Conservation (phyloP, 177 flowering plant species). For the Tripterygium wilfordii region DNA sequence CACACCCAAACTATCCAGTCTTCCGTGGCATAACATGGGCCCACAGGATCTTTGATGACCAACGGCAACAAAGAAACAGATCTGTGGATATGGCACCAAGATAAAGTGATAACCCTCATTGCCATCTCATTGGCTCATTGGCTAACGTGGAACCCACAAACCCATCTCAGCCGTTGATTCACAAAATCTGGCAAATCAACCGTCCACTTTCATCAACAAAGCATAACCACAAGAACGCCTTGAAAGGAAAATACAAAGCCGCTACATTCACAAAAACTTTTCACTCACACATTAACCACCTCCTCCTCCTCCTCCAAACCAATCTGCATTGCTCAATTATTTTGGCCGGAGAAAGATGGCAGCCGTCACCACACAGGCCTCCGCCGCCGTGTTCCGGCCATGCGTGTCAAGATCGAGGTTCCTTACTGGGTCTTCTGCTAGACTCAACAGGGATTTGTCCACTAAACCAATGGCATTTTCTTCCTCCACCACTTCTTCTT, state of each 20-base stretch:
- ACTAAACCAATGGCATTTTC: slow-evolving; percentile 18
- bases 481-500: slow-evolving; percentile 4
- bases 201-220: slow-evolving; percentile 13
- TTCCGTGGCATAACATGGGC: slow-evolving; percentile 17
- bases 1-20: too few relatives aligned
- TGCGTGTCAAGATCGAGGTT: slow-evolving; percentile 34
- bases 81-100: slow-evolving; percentile 32
- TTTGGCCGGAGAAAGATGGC: slow-evolving; percentile 29
- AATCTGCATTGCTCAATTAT: neutral
- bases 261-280: too few relatives aligned
- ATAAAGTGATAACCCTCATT: slow-evolving; percentile 57
- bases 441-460: slow-evolving; percentile 24
- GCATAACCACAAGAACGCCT: slow-evolving; percentile 32
- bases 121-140: too few relatives aligned
- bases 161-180: slow-evolving; percentile 29
- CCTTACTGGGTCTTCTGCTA: slow-evolving; percentile 40
- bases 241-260: slow-evolving; percentile 24
- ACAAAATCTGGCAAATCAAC: slow-evolving; percentile 21
- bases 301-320: neutral
- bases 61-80: slow-evolving; percentile 38
- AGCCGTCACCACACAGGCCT: slow-evolving; percentile 49
- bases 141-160: too few relatives aligned
- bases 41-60: slow-evolving; percentile 31
- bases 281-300: too few relatives aligned
- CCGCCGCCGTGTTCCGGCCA: slow-evolving; percentile 51